These are phyloP conservation scores for Aspergillus oerlinghausenensis DNA, from an alignment of 2,329 filamentous ascomycete species.

Conservation along the genomic window DNA sequence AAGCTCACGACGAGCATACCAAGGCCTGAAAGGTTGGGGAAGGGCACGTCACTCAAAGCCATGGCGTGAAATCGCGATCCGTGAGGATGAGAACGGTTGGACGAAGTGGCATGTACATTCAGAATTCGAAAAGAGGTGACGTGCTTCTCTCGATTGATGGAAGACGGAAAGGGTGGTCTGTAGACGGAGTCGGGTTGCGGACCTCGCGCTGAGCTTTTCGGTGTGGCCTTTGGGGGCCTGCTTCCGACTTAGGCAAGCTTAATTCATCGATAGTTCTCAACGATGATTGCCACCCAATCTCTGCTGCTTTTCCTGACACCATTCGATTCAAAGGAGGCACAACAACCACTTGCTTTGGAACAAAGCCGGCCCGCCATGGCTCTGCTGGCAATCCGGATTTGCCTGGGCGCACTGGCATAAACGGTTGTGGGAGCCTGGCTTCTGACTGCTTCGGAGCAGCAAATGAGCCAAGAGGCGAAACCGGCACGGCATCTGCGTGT, in stretches of 20 bases:
- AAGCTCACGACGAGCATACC: not conserved
- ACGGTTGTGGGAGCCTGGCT: not conserved
- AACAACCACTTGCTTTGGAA: slow-evolving; percentile 12
- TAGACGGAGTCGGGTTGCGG: not conserved
- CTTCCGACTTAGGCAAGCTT: not conserved
- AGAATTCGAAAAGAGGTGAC: slow-evolving; percentile 13
- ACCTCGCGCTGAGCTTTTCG: not conserved
- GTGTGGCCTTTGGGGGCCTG: not conserved
- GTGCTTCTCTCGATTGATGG: slow-evolving; percentile 12
- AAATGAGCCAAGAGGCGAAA: slow-evolving; percentile 1
- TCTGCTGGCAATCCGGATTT: not conserved
- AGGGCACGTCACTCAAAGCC: not conserved
- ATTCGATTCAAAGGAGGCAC: slow-evolving; percentile 9
- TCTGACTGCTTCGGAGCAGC: not conserved
- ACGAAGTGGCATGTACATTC: not conserved
- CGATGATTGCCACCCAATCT: not conserved
- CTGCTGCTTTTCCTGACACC: slow-evolving; percentile 7
- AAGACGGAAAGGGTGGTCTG: slow-evolving; percentile 6
- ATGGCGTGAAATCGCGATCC: not conserved
- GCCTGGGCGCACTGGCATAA: slow-evolving; percentile 1
- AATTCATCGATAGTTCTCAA: not conserved
- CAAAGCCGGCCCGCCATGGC: slow-evolving; percentile 7
- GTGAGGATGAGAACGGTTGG: not conserved
- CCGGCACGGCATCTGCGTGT: slow-evolving; percentile 5
- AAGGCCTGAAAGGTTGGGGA: not conserved